Base-by-base conservation (phyloP, 805 yeast species). In the Kazachstania psychrophila region DNA sequence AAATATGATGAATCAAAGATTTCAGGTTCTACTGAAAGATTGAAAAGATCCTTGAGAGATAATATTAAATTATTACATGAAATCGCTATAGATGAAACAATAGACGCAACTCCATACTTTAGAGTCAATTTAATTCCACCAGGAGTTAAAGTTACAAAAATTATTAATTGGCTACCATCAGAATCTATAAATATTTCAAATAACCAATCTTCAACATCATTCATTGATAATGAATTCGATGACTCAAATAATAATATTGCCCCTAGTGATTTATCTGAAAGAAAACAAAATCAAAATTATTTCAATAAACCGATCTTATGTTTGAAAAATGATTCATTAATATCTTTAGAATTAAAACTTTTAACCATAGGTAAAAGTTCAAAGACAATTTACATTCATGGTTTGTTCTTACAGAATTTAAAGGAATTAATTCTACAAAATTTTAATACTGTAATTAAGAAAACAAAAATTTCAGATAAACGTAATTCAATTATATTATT, bases 101-200 rank as follows among this genome's bases (percentile, higher is more conserved):
- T 34, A 12, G 55, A 51, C 42, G 57, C 52, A 6, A 41, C 51
- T 15, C 43, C 51, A 1, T 54, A 49, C 35, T 40, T 47, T 26
- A 47, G 56, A 32, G 36, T 47, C 6, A 31, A 38, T 16, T 36
- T 54, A 5, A 44, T 54, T 17, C 60, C 58, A 2, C 37, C 42
- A 7, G 51, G 53, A 13, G 51, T 46, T 2, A 35, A 36, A 23
- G 31, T 36, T 5, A 39, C 51, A 4, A 45, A 39, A 31, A 34
- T 54, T 6, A 24, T 43, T 10, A 53, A 54, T 38, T 53, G 60
- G 60, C 31, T 49, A 6, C 48, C 53, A 5, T 36, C 37, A 12
- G 46, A 36, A 18, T 18, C 26, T 1, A 12, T 16, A 11, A 19
- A 31, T 14, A 23, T 18, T 5, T 17, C 16, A 14, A 18, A 5